Conservation (phyloP, 495 filamentous ascomycete species). For the Podospora comata region DNA sequence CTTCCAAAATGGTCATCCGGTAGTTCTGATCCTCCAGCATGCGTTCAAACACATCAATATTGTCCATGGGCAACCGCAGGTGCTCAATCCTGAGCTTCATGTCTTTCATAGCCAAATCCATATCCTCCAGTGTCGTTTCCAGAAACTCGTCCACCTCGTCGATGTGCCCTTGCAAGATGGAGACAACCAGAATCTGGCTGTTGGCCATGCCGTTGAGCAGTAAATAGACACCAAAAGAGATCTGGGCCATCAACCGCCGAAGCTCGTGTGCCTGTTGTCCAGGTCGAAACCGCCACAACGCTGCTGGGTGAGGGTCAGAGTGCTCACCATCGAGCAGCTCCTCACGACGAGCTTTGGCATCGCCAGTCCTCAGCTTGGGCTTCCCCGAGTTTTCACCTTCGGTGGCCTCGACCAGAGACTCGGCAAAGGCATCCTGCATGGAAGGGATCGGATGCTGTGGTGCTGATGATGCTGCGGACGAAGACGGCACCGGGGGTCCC, state of each 20-base stretch:
- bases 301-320: conserved; percentile 57
- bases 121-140: conserved; percentile 79
- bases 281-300: conserved; percentile 68
- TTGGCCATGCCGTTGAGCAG: conserved; percentile 82
- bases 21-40: conserved; percentile 86
- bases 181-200: conserved; percentile 79
- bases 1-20: conserved; percentile 72
- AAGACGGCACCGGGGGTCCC: not conserved
- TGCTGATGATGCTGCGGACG: conserved; percentile 17
- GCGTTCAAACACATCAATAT: conserved; percentile 76
- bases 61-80: conserved; percentile 78
- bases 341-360: conserved; percentile 65
- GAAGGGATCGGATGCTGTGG: conserved; percentile 62
- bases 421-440: conserved; percentile 90
- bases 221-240: conserved; percentile 89
- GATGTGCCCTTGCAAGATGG: conserved; percentile 87
- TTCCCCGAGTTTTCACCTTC: conserved; percentile 41
- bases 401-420: conserved; percentile 77
- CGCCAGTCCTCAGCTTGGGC: conserved; percentile 53
- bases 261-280: conserved; percentile 73
- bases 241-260: conserved; percentile 86
- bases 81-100: conserved; percentile 69
- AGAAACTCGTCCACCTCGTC: conserved; percentile 91
- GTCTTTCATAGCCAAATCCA: conserved; percentile 74
- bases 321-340: conserved; percentile 64